Base-by-base conservation (phyloP, 2,329 filamentous ascomycete species). In the Alternaria triticina region DNA sequence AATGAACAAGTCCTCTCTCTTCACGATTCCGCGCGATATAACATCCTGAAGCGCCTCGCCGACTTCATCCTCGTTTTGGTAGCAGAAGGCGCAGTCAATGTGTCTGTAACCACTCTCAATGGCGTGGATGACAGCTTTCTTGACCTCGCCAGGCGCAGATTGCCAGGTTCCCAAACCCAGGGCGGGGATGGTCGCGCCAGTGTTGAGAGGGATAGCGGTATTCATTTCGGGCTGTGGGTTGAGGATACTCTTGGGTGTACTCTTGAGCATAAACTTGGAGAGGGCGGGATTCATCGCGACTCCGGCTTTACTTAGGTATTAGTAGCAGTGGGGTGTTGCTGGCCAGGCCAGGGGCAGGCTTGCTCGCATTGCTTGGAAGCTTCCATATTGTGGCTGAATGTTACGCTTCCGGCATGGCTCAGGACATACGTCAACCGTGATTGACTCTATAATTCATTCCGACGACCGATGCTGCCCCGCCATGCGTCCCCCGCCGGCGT, bases 21-120 rank as follows among this genome's bases (percentile, higher is more conserved):
- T 91, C 72, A 91, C 83, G 65, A 87, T 84, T 23, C 92, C 92
- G 6, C 88, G 82, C 25, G 83, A 84, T 74, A 95, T 88, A 28
- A 91, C 92, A 59, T 91, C 89, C 76, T 89, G 88, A 57, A 97
- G 86, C 10, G 91, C 93, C 76, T 89, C 83, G 67, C 93, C 93
- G 15, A 96, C 93, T 79, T 95, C 92, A 51, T 90, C 86, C 81
- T 97, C 93, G 79, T 96, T 94, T 70, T 85, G 89, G 80, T 93
- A 93, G 82, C 89, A 91, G 83, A 91, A 92, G 6, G 91, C 90
- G 69, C 88, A 87, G 81, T 94, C 91, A 71, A 94, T 85, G 73
- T 85, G 84, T 50, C 80, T 77, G 77, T 85, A 85, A 17, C 83
- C 83, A n/a, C 70, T 70, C 72, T 83, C 82, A 65, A 85, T 80